Evolutionary conservation across 139 green algal genomes (phyloP), one percentile per base, ranked within the genome.

Genomic region (Haematococcus sp.): DNA sequence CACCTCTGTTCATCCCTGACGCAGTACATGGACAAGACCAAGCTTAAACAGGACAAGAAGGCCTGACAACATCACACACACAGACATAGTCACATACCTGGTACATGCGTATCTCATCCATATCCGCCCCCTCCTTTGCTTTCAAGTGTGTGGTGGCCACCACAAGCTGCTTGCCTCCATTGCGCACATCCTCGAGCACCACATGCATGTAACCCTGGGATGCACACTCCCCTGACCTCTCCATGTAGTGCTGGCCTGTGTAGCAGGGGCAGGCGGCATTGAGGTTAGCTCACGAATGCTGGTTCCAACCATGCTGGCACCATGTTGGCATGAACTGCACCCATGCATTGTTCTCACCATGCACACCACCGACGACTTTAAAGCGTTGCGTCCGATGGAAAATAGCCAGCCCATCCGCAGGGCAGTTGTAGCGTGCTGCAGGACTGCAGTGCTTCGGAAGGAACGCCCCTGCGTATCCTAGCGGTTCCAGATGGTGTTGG

Each of bases 91-190:
- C 56, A 63, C 16, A 15, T 63, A 87, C 87, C 75, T 90, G 84
- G 27, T 68, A 44, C 9, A 77, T 28, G 0, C 84, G 76, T 17
- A 83, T 78, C 2, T 74, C 74, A 31, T 90, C 78, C 43, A 85
- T 84, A 17, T 74, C 78, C 2, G 33, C 63, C 15, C 85, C 83
- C 13, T 81, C 84, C 75, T 93, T 93, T 49, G 88, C 87, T 59
- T 93, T 93, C 1, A 93, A 73, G 77, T 93, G 88, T 2, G 85
- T 89, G 9, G 80, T 89, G 9, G 80, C 87, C 11, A 87, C 71
- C 49, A 90, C 33, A 43, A 93, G 43, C 4, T 70, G 56, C 28
- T n/a, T 59, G 22, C 11, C 25, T 34, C 2, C 59, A 55, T 17
- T n/a, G 2, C 54, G 17, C 27, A 32, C 59, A 68, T 88, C 76